Base-by-base conservation (phyloP, 768 basidiomycete genomes). In the Clitopilus hobsonii region DNA sequence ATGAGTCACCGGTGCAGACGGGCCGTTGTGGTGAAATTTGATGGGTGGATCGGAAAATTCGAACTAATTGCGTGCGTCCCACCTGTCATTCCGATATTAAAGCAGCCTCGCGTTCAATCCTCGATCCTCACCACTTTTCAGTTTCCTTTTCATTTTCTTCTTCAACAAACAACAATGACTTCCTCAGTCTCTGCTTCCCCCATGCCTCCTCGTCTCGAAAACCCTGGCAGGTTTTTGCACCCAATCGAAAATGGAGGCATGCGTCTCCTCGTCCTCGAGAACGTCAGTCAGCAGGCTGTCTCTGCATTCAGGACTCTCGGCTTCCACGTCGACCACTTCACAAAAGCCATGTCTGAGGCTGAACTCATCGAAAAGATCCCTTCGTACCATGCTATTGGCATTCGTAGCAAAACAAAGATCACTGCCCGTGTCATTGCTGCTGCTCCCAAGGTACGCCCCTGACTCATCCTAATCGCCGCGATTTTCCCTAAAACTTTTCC, bases 331-430 rank as follows among this genome's bases (percentile, higher is more conserved):
- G 95, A 98, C 69, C 93, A 95, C 73, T 78, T 79, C 63, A 77
- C 85, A 59, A 88, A 87, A 65, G 88, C 95, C 55, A 82, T 94
- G 76, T 82, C 82, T n/a, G 97, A 98, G 75, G 88, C 91, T 51
- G 95, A 98, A 75, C 90, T 99, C 56, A 72, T 98, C 16, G 77
- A 86, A 50, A 88, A 85, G 64, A 88, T 94, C 41, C 82, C 85
- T 56, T 72, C 78, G 2, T 98, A 97, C 71, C 92, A 98, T 65
- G 96, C 89, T 55, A 84, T 99, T 60, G 97, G 97, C 53, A 99
- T 99, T 68, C 86, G 97, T 50, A 92, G 89, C 75, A 99, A 99
- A 73, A 99, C 97, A 52, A 97, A 91, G 74, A 91, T 99, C 63
- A 98, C 97, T 5, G 83, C 87, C 49, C 83, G 83, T 38, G 89